Percentiles rank a stretch among this genome's conserved stretches.
These are phyloP conservation scores for Fraxinus nigra DNA, from an alignment of 305 asterid species.

Conservation along the genomic window DNA sequence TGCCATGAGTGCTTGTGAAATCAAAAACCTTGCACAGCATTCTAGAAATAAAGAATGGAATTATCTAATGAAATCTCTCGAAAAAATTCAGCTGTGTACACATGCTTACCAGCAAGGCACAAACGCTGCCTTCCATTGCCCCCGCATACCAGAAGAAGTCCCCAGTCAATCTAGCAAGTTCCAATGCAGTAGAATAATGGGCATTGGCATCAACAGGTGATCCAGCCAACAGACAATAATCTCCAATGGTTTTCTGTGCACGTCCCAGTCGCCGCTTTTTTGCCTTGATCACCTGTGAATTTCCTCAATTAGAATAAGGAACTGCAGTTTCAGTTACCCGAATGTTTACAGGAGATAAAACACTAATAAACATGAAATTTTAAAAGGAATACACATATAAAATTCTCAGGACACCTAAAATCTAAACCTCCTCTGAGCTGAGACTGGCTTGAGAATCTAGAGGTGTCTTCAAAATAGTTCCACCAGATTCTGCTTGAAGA, in stretches of 20 bases:
- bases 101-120: slow-evolving; percentile 84
- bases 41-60: not conserved
- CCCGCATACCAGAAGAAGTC: slow-evolving; percentile 99
- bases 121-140: slow-evolving; percentile 96
- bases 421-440: slow-evolving; percentile 97
- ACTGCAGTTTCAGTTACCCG: slow-evolving; percentile 14
- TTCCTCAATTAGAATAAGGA: slow-evolving; percentile 23
- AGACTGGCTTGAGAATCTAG: slow-evolving; percentile 98
- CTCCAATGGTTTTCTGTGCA: slow-evolving; percentile 96
- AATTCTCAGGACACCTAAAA: slow-evolving; percentile 75
- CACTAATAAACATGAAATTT: slow-evolving; percentile 16
- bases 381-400: slow-evolving; percentile 25
- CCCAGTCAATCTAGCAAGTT: slow-evolving; percentile 91
- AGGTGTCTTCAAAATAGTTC: slow-evolving; percentile 93
- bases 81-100: not conserved
- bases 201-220: slow-evolving; percentile 99
- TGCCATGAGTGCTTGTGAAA: not conserved
- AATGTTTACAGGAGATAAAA: slow-evolving; percentile 1
- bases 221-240: slow-evolving; percentile 91
- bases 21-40: not conserved
- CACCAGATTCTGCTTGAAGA: slow-evolving; percentile 87
- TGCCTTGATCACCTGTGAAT: slow-evolving; percentile 88
- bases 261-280: slow-evolving; percentile 92
- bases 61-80: not conserved
- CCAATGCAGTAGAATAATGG: slow-evolving; percentile 83